Base-by-base conservation (phyloP, 2,329 filamentous ascomycete genomes). In the Aspergillus ruber region DNA sequence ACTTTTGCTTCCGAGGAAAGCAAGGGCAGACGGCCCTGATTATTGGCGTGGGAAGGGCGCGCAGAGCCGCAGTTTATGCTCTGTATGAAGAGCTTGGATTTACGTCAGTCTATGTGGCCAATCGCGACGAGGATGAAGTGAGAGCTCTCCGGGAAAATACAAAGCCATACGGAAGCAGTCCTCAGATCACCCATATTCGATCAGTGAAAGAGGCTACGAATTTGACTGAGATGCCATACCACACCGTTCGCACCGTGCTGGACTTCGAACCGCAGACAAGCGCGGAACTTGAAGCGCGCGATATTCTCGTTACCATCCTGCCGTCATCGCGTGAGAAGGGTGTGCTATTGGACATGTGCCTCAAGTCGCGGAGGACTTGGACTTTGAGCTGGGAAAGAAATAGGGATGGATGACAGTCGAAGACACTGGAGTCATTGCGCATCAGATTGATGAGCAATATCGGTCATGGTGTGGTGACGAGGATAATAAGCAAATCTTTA, bases 321-420 rank as follows among this genome's bases (percentile, higher is more conserved):
- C 44, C 53, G 2, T 50, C 46, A 3, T 46, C 52, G 0, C 36
- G 51, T 5, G 25, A 27, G 25, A 66, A 61, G 46, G 68, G 68
- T 0, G 60, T 71, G 1, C 44, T 73, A 46, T 49, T 72, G 32
- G 70, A 73, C 27, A 71, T 73, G 68, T 73, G 70, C 50, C 73
- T 69, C 55, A 72, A 73, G 52, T 70, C 69, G 1, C 52, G 66
- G 12, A 56, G 58, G 5, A 73, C 70, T 3, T 56, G 69, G 42
- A 65, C 59, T 49, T 58, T 71, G 33, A 66, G 54, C 46, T 64
- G 17, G 68, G 61, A 0, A 55, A 65, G 48, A 48, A 39, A 7
- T 42, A 57, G 13, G 62, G 60, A 1, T 74, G 71, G 70, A 53
- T 50, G 9, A 60, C 55, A 0, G 65, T 74, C 0, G 69, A 73